A percentile compares a stretch with the other conserved stretches of the same genome.
These are phyloP conservation scores for Candida ovalis DNA, from an alignment of 805 yeast species.

Conservation along the genomic window DNA sequence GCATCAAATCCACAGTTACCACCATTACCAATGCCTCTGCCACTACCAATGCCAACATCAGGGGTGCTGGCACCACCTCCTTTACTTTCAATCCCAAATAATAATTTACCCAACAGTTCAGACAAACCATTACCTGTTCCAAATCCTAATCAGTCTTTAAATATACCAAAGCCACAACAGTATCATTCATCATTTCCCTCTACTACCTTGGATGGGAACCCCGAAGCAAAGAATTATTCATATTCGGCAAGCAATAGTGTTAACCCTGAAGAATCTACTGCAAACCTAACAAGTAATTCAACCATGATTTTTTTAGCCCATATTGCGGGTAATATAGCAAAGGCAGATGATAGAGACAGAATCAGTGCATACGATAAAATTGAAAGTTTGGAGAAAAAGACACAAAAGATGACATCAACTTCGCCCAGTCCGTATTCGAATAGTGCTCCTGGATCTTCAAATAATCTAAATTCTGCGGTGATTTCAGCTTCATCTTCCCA, in stretches of 20 bases:
- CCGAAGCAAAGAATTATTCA: constrained; percentile 4
- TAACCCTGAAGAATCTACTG: constrained; percentile 8
- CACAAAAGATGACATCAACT: background rate
- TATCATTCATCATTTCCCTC: background rate
- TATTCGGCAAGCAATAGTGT: constrained; percentile 2
- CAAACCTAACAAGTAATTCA: constrained; percentile 28
- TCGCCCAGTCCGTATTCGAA: constrained; percentile 7
- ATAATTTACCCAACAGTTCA: background rate
- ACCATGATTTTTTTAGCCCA: constrained; percentile 71
- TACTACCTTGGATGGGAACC: background rate
- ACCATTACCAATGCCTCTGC: background rate
- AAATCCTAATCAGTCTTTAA: background rate
- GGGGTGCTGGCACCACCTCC: background rate
- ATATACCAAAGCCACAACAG: background rate
- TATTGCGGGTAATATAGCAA: constrained; percentile 74
- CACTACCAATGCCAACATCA: background rate
- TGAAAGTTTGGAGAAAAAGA: constrained; percentile 39
- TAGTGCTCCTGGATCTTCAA: constrained; percentile 5
- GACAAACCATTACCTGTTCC: constrained; percentile 5
- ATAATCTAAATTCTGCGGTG: background rate
- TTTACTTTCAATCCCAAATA: background rate
- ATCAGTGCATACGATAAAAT: constrained; percentile 51
- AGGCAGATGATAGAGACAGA: constrained; percentile 61
- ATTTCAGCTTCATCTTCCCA: background rate
- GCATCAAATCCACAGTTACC: background rate